phyloP scores from a whole-genome alignment of 768 basidiomycete genomes.

The Hydnomerulius pinastri region DNA sequence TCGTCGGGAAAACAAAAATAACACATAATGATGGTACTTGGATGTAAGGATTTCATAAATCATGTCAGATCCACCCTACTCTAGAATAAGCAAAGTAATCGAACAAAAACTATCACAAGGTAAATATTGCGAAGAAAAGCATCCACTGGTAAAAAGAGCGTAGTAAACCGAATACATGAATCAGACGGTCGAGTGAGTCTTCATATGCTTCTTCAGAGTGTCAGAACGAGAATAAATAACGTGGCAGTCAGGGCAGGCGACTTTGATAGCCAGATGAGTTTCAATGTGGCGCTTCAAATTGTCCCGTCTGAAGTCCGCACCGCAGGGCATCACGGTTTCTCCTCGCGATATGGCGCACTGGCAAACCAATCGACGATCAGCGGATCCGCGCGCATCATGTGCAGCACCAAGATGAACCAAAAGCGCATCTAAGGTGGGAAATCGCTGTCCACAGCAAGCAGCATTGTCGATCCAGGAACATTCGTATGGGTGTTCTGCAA shows the following conservation, averaged over 20 bases:
- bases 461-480: not conserved
- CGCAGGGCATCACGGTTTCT: not conserved
- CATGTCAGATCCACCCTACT: too few species aligned
- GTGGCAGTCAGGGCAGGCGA: not conserved
- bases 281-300: constrained; percentile 7
- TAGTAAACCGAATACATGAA: not conserved
- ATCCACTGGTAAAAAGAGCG: too few species aligned
- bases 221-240: constrained; percentile 8
- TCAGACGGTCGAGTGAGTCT: too few species aligned
- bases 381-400: constrained; percentile 8
- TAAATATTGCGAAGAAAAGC: too few species aligned
- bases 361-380: not conserved
- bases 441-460: not conserved
- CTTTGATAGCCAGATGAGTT: not conserved
- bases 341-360: not conserved
- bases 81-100: too few species aligned
- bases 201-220: constrained; percentile 2
- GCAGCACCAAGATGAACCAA: not conserved
- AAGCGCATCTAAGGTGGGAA: not conserved
- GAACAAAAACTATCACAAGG: too few species aligned
- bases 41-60: too few species aligned
- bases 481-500: not conserved
- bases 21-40: too few species aligned
- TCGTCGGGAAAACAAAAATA: too few species aligned
- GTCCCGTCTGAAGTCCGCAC: not conserved